phyloP scores from a whole-genome alignment of 2,329 filamentous ascomycete genomes.

The Alternaria brassicae region DNA sequence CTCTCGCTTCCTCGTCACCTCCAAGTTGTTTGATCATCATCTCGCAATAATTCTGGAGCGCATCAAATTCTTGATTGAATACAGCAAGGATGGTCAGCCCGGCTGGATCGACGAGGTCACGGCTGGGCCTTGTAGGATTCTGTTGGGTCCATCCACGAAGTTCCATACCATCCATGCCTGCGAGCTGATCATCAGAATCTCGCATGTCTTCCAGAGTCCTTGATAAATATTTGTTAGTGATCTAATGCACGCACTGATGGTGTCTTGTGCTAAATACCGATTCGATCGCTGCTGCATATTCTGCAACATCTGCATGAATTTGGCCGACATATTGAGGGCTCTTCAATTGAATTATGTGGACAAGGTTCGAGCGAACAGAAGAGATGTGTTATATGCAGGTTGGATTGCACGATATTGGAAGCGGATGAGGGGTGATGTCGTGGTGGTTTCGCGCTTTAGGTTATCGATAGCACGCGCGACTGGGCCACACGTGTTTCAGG shows the following conservation, averaged over 20 bases:
- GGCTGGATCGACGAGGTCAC: conserved; percentile 20
- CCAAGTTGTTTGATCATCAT: conserved; percentile 10
- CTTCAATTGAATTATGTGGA: not conserved
- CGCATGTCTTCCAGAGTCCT: conserved; percentile 18
- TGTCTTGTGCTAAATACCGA: not conserved
- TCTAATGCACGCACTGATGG: not conserved
- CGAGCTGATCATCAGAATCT: conserved; percentile 17
- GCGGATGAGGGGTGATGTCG: not conserved
- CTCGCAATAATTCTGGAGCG: conserved; percentile 9
- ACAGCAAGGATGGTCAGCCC: conserved; percentile 16
- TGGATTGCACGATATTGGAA: not conserved
- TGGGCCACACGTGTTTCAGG: not conserved
- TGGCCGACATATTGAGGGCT: conserved; percentile 17
- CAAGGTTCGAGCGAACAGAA: not conserved
- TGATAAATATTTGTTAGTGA: not conserved
- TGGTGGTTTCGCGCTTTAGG: not conserved
- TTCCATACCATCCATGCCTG: conserved; percentile 25
- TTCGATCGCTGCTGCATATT: conserved; percentile 21
- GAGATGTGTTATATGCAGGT: not conserved
- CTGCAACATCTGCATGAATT: conserved; percentile 22
- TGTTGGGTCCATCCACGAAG: conserved; percentile 19
- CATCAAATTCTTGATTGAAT: conserved; percentile 1
- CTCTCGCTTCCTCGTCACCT: conserved; percentile 8
- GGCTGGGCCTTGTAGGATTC: conserved; percentile 15
- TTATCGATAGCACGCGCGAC: conserved; percentile 9